Base-by-base conservation (phyloP, 805 yeast genomes). In the Myxozyma nipponensis region DNA sequence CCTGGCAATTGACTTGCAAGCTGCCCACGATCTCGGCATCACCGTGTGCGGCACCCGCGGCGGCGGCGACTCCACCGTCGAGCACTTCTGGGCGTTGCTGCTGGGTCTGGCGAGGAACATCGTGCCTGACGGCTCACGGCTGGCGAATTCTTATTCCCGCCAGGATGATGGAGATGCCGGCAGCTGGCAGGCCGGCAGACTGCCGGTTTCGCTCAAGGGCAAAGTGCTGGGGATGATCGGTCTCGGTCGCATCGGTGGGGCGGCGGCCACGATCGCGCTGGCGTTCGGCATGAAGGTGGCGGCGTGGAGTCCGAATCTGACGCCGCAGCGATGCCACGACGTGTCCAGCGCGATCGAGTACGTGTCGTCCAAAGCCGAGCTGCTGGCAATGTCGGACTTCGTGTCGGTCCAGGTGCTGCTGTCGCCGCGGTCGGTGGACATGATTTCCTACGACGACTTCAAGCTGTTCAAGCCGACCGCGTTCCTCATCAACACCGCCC, bases 61-160 rank as follows among this genome's bases (percentile, higher is more conserved):
- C 4, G 61, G 58, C 17, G 50, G 50, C 6, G 32, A 48, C 32
- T 47, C 57, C 15, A 59, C 62, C 2, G 42, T 43, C n/a, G 60
- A 59, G 45, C 55, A 52, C 23, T 52, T 52, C 35, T 59, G 62
- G 62, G 52, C 62, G 18, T 21, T 57, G 35, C 54, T 59, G 17
- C 28, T 56, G 23, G 50, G 44, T 7, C 10, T 49, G 1, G 58
- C 61, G 19, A 34, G 52, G 18, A 52, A 57, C 36, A 46, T 55
- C 35, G 58, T 57, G 18, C 50, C 54, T 2, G 49, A 54, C 26
- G 51, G 28, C 3, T 50, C 46, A 23, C 47, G 42, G 42, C 47
- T 25, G 50, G 46, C 21, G 19, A 44, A 35, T 22, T 46, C 46
- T 23, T n/a, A n/a, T n/a, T n/a, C n/a, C n/a, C n/a, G n/a, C n/a